Conservation (phyloP, 257 asterid genomes). For the Fraxinus americana region DNA sequence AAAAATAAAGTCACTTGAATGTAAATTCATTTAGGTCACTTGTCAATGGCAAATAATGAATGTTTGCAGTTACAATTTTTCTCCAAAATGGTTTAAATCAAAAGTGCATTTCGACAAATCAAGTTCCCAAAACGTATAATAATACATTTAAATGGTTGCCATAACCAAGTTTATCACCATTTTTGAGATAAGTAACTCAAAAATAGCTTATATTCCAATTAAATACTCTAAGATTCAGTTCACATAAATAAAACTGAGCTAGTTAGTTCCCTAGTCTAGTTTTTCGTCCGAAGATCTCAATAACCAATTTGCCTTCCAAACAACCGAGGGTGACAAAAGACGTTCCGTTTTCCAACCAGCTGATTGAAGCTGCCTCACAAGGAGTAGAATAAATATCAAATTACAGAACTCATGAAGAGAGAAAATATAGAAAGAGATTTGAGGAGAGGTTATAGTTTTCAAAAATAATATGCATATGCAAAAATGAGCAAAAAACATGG, state of each 20-base stretch:
- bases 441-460: not conserved
- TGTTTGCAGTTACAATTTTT: not conserved
- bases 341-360: conserved; percentile 91
- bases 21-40: no score
- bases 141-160: not conserved
- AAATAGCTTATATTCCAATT: not conserved
- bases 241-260: not conserved
- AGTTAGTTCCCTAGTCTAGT: conserved; percentile 36
- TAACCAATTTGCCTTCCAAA: conserved; percentile 91
- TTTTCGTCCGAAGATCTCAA: conserved; percentile 42
- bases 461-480: not conserved
- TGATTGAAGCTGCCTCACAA: conserved; percentile 66
- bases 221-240: not conserved
- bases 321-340: conserved; percentile 72
- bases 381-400: not conserved
- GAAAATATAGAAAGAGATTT: not conserved
- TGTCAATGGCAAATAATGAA: not conserved
- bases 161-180: not conserved
- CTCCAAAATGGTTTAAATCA: not conserved
- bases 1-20: no score
- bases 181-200: not conserved
- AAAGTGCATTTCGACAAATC: not conserved
- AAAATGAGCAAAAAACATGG: not conserved
- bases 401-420: not conserved
- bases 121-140: not conserved